Conservation (phyloP, 2,329 filamentous ascomycete genomes). For the Arthroderma sp. region DNA sequence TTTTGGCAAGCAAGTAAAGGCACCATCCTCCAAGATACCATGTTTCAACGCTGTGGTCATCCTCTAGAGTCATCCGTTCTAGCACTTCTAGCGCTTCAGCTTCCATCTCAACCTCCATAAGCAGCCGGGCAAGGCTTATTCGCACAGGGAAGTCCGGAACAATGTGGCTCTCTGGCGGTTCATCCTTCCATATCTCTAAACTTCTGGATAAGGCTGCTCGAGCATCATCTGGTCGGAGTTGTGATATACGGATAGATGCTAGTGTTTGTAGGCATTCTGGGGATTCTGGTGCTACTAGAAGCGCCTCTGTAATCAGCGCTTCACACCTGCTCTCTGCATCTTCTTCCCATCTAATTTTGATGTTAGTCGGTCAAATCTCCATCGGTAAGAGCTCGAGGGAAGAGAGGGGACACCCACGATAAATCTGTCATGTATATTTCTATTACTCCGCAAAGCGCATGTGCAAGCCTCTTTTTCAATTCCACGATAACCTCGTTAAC, state of each 20-base stretch:
- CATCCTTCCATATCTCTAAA: conserved; percentile 67
- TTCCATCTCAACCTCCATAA: conserved; percentile 85
- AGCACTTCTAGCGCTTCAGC: conserved; percentile 73
- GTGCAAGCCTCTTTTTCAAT: conserved; percentile 69
- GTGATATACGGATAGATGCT: conserved; percentile 85
- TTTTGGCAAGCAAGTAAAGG: conserved; percentile 53
- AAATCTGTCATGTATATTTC: conserved; percentile 99
- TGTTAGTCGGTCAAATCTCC: conserved; percentile 1
- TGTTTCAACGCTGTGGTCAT: conserved; percentile 86
- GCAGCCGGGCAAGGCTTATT: conserved; percentile 67
- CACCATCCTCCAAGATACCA: conserved; percentile 98
- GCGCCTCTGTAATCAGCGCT: conserved; percentile 75
- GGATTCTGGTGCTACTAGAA: conserved; percentile 65
- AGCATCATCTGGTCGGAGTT: conserved; percentile 66
- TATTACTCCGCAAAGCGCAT: conserved; percentile 82
- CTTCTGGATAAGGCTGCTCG: conserved; percentile 64
- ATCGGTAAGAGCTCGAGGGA: not conserved
- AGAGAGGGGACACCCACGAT: conserved; percentile 42
- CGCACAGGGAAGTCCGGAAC: conserved; percentile 79
- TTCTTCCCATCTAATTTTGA: conserved; percentile 51
- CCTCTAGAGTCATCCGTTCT: conserved; percentile 70
- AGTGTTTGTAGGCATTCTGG: conserved; percentile 92
- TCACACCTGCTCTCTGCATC: conserved; percentile 87
- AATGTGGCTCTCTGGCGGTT: conserved; percentile 54
- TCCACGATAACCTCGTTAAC: conserved; percentile 42